phyloP scores from a whole-genome alignment of 768 basidiomycete genomes.

The Podaxis rugospora region DNA sequence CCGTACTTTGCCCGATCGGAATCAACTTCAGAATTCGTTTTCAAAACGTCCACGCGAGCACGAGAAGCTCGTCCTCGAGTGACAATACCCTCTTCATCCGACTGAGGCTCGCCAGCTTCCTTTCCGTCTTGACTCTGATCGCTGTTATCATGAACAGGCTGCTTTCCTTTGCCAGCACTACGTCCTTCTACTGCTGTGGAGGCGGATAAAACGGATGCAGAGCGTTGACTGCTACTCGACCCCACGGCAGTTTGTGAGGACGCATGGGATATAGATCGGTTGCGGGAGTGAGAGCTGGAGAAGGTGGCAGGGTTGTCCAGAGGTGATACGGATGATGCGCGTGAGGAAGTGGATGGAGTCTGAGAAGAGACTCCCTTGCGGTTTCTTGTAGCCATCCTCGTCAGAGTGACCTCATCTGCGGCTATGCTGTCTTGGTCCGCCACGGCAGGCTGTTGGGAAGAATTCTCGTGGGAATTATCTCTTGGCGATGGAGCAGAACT shows the following conservation, averaged over 20 bases:
- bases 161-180: conserved; percentile 9
- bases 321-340: conserved; percentile 12
- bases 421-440: neutral
- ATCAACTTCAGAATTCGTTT: neutral
- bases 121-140: conserved; percentile 12
- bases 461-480: conserved; percentile 10
- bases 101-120: conserved; percentile 13
- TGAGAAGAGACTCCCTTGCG: conserved; percentile 8
- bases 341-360: conserved; percentile 8
- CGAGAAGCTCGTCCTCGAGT: conserved; percentile 31
- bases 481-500: conserved; percentile 3
- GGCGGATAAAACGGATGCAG: conserved; percentile 34
- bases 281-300: conserved; percentile 26
- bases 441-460: conserved; percentile 5
- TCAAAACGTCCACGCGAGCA: conserved; percentile 4
- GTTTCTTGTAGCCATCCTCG: conserved; percentile 9
- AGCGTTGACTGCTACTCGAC: conserved; percentile 24
- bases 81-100: conserved; percentile 29
- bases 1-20: neutral
- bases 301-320: conserved; percentile 7
- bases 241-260: conserved; percentile 32
- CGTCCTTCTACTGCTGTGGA: conserved; percentile 29
- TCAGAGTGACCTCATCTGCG: conserved; percentile 2
- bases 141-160: conserved; percentile 18
- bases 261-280: conserved; percentile 34